Evolutionary conservation across 2,329 filamentous ascomycete genomes (phyloP).

Genomic region (Tympanopsis confertula): DNA sequence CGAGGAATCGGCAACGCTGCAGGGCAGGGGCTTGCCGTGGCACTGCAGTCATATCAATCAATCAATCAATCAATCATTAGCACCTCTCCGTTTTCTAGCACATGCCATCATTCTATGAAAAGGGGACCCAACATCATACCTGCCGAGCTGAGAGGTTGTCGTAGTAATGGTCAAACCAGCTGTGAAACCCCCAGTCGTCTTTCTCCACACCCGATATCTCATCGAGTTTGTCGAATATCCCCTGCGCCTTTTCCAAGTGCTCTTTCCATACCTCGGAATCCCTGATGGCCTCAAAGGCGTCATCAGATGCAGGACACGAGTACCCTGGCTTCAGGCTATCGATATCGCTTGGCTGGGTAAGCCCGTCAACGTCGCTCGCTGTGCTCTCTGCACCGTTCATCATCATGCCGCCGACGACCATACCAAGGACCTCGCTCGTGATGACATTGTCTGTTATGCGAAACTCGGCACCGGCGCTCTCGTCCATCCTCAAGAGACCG

Average conservation of each 20-base stretch:
- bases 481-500: conserved; percentile 18
- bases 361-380: conserved; percentile 27
- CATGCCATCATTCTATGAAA: too few species aligned
- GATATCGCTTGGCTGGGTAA: conserved; percentile 40
- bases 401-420: conserved; percentile 66
- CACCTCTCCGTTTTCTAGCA: too few species aligned
- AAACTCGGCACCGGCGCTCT: conserved; percentile 39
- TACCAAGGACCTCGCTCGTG: conserved; percentile 68
- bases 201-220: conserved; percentile 52
- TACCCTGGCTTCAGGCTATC: conserved; percentile 71
- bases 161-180: conserved; percentile 69
- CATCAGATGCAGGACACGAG: conserved; percentile 39
- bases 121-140: too few species aligned
- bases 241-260: conserved; percentile 45
- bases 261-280: conserved; percentile 41
- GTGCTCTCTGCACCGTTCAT: too few species aligned
- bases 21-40: conserved; percentile 62
- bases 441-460: conserved; percentile 75
- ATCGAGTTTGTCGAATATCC: conserved; percentile 51
- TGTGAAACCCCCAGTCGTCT: conserved; percentile 51
- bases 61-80: too few species aligned
- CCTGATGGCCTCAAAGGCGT: conserved; percentile 29
- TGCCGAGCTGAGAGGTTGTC: conserved; percentile 72
- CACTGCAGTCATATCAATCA: too few species aligned
- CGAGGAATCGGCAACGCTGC: conserved; percentile 34